These are phyloP conservation scores for Sarcodon aspratus DNA, from an alignment of 768 basidiomycete species.

Conservation along the genomic window DNA sequence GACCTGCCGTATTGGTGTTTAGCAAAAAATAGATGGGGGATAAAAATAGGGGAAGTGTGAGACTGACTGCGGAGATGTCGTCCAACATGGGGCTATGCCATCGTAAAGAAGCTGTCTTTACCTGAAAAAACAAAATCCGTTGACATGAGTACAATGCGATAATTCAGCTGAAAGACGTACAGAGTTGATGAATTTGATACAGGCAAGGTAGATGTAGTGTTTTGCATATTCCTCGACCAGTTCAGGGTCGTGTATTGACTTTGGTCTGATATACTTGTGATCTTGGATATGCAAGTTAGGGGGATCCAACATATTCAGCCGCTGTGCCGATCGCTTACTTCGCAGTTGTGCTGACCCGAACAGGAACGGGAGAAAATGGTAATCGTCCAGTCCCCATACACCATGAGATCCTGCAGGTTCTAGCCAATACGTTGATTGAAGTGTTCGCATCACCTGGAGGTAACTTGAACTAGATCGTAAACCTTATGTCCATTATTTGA, in stretches of 20 bases:
- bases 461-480: slow-evolving; percentile 31
- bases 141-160: background rate
- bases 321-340: slow-evolving; percentile 21
- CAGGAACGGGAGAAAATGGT: slow-evolving; percentile 89
- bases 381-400: slow-evolving; percentile 96
- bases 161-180: slow-evolving; percentile 24
- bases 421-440: slow-evolving; percentile 94
- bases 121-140: slow-evolving; percentile 28
- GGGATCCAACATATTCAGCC: background rate
- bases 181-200: slow-evolving; percentile 92
- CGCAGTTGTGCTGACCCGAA: slow-evolving; percentile 76
- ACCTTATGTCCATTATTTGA: background rate
- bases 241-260: slow-evolving; percentile 85
- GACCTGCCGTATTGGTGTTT: slow-evolving; percentile 26
- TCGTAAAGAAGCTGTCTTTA: slow-evolving; percentile 88
- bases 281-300: slow-evolving; percentile 26
- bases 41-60: background rate
- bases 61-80: slow-evolving; percentile 76
- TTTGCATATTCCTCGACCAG: slow-evolving; percentile 86
- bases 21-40: background rate
- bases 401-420: slow-evolving; percentile 99
- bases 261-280: slow-evolving; percentile 85
- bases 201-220: slow-evolving; percentile 95
- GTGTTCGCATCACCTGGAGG: slow-evolving; percentile 66
- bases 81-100: slow-evolving; percentile 99